Evolutionary conservation across 495 filamentous ascomycete species (phyloP).

Genomic region (Tuber umbilicatum): DNA sequence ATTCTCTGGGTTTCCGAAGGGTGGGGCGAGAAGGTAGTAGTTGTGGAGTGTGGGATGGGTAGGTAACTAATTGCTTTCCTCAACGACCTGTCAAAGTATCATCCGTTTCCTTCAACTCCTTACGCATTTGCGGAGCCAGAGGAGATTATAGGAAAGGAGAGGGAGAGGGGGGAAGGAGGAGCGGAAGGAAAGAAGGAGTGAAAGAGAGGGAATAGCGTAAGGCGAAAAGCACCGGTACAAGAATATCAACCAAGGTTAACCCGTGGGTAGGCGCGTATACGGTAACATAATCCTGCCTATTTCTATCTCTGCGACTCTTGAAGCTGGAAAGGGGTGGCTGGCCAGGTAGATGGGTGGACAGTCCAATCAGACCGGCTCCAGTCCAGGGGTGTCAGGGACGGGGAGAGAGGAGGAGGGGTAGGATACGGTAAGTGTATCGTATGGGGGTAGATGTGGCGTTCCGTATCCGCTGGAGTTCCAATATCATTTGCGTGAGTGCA

Average conservation of each 20-base stretch:
- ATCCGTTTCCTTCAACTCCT: neutral
- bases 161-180: neutral
- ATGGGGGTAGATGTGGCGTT: conserved; percentile 1
- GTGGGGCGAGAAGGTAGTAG: neutral
- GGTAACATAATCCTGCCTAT: neutral
- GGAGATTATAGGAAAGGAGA: neutral
- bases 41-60: neutral
- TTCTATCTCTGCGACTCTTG: neutral
- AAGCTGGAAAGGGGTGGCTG: neutral
- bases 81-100: neutral
- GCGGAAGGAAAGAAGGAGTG: too few species aligned
- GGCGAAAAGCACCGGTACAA: neutral
- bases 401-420: neutral
- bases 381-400: neutral
- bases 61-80: neutral
- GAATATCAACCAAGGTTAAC: neutral
- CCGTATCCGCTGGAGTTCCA: neutral
- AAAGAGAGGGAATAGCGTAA: neutral
- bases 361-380: neutral
- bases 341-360: neutral
- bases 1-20: neutral
- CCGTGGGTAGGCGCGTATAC: neutral
- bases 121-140: neutral
- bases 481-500: neutral
- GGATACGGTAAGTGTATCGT: neutral